These are phyloP conservation scores for Fusarium sp. DNA, from an alignment of 2,329 filamentous ascomycete genomes.

Conservation along the genomic window DNA sequence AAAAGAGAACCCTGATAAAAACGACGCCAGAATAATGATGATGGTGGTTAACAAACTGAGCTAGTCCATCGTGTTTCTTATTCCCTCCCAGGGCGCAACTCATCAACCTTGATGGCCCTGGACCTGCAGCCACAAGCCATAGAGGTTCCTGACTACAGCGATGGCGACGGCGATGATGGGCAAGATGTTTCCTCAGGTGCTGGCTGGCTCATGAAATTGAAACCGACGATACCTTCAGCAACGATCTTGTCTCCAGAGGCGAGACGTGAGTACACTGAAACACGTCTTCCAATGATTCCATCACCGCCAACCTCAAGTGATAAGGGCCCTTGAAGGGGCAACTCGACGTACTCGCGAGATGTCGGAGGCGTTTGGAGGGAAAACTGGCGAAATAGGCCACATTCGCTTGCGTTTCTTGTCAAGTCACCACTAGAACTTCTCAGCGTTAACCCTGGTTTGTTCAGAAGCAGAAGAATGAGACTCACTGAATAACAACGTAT, in stretches of 20 bases:
- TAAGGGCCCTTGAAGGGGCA: conserved; percentile 51
- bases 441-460: background rate
- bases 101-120: conserved; percentile 34
- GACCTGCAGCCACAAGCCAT: background rate
- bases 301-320: conserved; percentile 56
- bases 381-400: conserved; percentile 55
- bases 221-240: conserved; percentile 62
- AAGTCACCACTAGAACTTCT: conserved; percentile 55
- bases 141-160: conserved; percentile 12
- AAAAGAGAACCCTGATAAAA: background rate
- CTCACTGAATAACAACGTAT: conserved; percentile 58
- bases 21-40: background rate
- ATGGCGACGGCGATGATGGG: conserved; percentile 17
- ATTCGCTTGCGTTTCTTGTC: conserved; percentile 52
- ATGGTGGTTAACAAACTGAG: rapidly evolving
- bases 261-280: conserved; percentile 51
- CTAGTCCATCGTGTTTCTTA: background rate
- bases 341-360: conserved; percentile 44
- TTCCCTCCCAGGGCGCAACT: background rate
- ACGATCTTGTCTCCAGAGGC: conserved; percentile 46
- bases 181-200: background rate
- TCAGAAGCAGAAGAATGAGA: background rate
- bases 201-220: conserved; percentile 50
- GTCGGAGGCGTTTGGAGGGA: conserved; percentile 38
- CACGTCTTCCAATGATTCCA: conserved; percentile 60